Evolutionary conservation across 129 eudicot species (phyloP), one percentile per base, ranked within the genome.

Genomic region (Ambrosia artemisiifolia): DNA sequence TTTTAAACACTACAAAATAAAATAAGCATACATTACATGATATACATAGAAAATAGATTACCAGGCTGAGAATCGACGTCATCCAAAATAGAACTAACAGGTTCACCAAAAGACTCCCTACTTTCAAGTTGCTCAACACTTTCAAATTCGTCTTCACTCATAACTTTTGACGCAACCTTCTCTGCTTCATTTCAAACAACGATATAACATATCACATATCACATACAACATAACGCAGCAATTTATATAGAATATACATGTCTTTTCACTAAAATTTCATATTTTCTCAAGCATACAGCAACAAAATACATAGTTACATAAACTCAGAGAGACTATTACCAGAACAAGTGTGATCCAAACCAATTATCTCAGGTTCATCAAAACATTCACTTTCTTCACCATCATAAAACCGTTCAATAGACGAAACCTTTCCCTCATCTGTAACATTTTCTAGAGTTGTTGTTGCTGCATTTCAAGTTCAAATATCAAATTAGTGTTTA

Each of bases 21-120:
- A 73, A 33, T 36, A 60, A 8, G 56, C 38, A 67, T 11, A 35
- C 14, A 44, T 35, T 51, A 36, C 35, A 40, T 46, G 14, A 2
- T 12, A 42, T 30, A 51, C 24, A 54, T 12, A 11, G 33, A 65
- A 38, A 13, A 18, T 6, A 33, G 30, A 34, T 28, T 76, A 85
- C 85, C 87, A 49, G 55, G 78, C 42, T 13, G 54, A 73, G 77
- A 81, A 72, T 71, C 67, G 63, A 59, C n/a, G 40, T 84, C 74
- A 54, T 77, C 76, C 62, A 42, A 46, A 48, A 6, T 55, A 47
- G 73, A 77, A 33, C 63, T 70, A 7, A 28, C 61, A 50, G 55
- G 34, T 75, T 74, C 72, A 57, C 50, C 65, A 63, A 63, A 6
- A 42, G 74, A 56, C 13, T 34, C 49, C 28, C 36, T 38, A 69